Evolutionary conservation across 2,329 filamentous ascomycete species (phyloP).

Genomic region (Lasiodiplodia hormozganensis): DNA sequence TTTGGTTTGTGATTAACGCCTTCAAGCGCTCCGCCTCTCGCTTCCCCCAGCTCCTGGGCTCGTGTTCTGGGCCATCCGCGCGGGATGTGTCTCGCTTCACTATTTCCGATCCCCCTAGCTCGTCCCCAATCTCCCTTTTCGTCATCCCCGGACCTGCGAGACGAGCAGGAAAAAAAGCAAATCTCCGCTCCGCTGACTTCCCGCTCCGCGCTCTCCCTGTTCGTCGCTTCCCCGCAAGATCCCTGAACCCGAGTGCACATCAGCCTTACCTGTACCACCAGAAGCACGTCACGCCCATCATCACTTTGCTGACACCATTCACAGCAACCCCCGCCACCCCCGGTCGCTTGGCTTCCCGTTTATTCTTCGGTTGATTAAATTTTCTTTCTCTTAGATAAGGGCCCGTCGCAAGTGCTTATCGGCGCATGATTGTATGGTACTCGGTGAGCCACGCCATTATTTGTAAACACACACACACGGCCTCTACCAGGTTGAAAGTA

Average conservation of each 20-base stretch:
- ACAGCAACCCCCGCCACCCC: background rate
- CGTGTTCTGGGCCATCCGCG: conserved; percentile 1
- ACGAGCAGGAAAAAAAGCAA: background rate
- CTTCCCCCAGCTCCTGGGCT: conserved; percentile 1
- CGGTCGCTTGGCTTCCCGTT: background rate
- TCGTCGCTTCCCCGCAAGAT: conserved; percentile 3
- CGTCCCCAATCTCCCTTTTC: background rate
- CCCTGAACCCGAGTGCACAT: conserved; percentile 12
- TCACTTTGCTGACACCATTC: background rate
- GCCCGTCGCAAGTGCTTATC: background rate
- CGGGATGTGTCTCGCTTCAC: conserved; percentile 22
- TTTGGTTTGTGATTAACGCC: conserved; percentile 8
- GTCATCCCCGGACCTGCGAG: background rate
- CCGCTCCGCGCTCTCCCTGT: background rate
- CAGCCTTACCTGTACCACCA: conserved; percentile 8
- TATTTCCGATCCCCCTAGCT: background rate
- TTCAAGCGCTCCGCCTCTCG: conserved; percentile 3
- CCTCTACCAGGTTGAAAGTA: background rate
- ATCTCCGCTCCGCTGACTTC: conserved; percentile 15
- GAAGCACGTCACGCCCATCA: background rate
- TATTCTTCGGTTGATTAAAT: background rate
- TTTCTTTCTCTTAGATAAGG: background rate
- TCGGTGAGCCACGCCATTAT: background rate
- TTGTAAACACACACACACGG: background rate
- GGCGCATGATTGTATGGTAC: background rate